Conservation (phyloP, 495 filamentous ascomycete species). For the Aspergillus homomorphus region DNA sequence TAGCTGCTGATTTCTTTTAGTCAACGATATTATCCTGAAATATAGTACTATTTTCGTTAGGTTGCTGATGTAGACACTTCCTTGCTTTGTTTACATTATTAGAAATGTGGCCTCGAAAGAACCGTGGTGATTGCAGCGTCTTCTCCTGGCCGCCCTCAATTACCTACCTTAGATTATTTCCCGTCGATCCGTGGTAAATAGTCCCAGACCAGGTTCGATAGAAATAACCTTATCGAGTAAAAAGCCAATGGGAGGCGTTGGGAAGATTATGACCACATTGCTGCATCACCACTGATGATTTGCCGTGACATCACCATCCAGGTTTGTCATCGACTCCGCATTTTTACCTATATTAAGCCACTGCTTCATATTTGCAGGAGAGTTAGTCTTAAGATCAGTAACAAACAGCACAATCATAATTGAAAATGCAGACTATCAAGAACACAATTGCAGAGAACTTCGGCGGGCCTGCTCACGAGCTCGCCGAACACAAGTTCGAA, state of each 20-base stretch:
- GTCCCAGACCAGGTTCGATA: neutral
- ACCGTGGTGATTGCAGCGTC: too few relatives aligned
- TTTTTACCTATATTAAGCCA: neutral
- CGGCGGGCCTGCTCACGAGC: neutral
- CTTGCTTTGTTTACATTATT: too few relatives aligned
- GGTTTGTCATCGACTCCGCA: neutral
- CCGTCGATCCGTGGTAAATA: too few relatives aligned
- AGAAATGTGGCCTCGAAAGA: too few relatives aligned
- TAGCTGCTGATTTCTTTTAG: too few relatives aligned
- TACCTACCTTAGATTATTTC: too few relatives aligned
- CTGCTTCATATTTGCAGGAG: neutral
- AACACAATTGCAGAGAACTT: slow-evolving; percentile 4
- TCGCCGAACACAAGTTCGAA: neutral
- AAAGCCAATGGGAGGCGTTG: neutral
- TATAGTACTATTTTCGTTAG: too few relatives aligned
- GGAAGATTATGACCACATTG: slow-evolving; percentile 4
- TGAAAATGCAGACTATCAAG: neutral
- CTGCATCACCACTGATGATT: neutral
- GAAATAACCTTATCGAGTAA: neutral
- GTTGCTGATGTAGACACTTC: too few relatives aligned
- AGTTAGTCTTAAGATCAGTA: too few relatives aligned
- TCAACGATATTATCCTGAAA: too few relatives aligned
- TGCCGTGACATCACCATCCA: neutral
- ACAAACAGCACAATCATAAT: neutral
- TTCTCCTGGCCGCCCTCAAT: too few relatives aligned